phyloP scores from a whole-genome alignment of 2,329 filamentous ascomycete genomes.

The Colletotrichum sp. region DNA sequence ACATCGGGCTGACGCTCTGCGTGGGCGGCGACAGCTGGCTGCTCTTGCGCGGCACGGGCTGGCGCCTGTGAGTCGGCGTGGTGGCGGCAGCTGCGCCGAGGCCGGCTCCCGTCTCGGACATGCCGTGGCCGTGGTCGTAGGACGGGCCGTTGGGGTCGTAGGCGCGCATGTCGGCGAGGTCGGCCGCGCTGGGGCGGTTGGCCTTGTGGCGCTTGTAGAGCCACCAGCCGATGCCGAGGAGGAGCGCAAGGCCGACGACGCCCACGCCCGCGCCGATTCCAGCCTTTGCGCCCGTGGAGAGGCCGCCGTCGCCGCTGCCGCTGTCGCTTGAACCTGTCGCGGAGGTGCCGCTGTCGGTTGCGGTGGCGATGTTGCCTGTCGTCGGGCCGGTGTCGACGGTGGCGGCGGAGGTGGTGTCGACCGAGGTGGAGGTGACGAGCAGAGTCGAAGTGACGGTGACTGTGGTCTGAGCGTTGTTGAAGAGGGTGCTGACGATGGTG shows the following conservation, averaged over 20 bases:
- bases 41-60: slow-evolving; percentile 4
- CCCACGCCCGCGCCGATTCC: slow-evolving; percentile 47
- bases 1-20: slow-evolving; percentile 16
- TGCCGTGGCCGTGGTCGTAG: background rate
- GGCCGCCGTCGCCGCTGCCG: slow-evolving; percentile 26
- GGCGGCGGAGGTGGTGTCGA: slow-evolving; percentile 33
- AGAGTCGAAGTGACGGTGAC: slow-evolving; percentile 41
- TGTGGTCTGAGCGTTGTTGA: slow-evolving; percentile 40
- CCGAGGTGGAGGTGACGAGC: slow-evolving; percentile 36
- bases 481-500: slow-evolving; percentile 20
- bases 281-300: slow-evolving; percentile 47
- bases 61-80: background rate
- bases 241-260: slow-evolving; percentile 34
- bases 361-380: slow-evolving; percentile 28
- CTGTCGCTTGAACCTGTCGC: slow-evolving; percentile 4
- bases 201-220: slow-evolving; percentile 22
- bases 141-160: slow-evolving; percentile 39
- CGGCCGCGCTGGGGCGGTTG: slow-evolving; percentile 18
- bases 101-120: slow-evolving; percentile 7
- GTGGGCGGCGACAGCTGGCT: slow-evolving; percentile 7
- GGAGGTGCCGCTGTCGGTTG: slow-evolving; percentile 1
- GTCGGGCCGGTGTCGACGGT: slow-evolving; percentile 26
- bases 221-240: slow-evolving; percentile 25
- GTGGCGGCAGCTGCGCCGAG: background rate
- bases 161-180: slow-evolving; percentile 34